phyloP scores from a whole-genome alignment of 768 basidiomycete species.

The Mrakia hoshinonis region DNA sequence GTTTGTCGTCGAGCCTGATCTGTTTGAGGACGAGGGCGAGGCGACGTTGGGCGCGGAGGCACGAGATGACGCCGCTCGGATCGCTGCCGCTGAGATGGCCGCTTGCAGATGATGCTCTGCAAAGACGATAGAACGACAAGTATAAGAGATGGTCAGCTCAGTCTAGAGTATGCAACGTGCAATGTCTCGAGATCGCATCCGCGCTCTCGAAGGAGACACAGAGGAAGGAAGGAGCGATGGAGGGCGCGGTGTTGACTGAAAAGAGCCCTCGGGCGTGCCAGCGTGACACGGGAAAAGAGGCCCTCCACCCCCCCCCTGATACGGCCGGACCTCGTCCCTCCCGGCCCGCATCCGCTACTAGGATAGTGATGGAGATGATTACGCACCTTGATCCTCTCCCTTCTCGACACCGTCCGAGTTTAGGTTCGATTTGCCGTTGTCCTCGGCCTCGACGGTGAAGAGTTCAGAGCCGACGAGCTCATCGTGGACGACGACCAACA shows the following conservation, averaged over 20 bases:
- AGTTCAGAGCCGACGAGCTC: conserved; percentile 26
- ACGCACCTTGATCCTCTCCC: conserved; percentile 29
- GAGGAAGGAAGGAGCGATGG: too few species aligned
- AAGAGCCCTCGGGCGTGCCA: neutral
- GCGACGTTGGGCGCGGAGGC: conserved; percentile 33
- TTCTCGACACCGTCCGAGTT: conserved; percentile 29
- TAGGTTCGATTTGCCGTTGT: conserved; percentile 21
- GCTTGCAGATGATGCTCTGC: conserved; percentile 45
- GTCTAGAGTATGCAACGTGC: neutral
- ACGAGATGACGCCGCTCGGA: conserved; percentile 36
- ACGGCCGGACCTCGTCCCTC: neutral
- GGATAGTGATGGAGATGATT: neutral
- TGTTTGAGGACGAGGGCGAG: conserved; percentile 17
- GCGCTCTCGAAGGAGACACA: too few species aligned
- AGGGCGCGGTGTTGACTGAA: conserved; percentile 1
- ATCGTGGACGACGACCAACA: conserved; percentile 16
- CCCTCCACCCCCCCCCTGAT: neutral
- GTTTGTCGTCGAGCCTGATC: conserved; percentile 29
- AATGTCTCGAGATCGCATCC: too few species aligned
- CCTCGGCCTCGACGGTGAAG: conserved; percentile 21
- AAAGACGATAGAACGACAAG: neutral
- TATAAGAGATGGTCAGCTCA: neutral
- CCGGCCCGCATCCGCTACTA: neutral
- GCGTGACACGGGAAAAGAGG: neutral
- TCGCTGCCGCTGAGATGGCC: conserved; percentile 42